These are phyloP conservation scores for Pseudogymnoascus sp. DNA, from an alignment of 2,329 filamentous ascomycete genomes.

Conservation along the genomic window DNA sequence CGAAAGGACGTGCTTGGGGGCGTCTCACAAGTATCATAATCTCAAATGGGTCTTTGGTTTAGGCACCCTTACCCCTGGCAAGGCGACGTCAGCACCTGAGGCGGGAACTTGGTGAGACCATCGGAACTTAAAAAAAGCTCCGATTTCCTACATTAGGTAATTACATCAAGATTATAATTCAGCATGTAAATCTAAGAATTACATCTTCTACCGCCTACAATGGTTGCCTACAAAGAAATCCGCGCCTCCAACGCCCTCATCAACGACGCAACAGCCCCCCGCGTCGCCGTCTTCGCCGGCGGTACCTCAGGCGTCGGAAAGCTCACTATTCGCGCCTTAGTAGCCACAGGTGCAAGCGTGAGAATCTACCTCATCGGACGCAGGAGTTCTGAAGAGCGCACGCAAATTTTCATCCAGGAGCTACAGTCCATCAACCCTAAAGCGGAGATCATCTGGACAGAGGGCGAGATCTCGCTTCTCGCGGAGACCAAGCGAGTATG, in stretches of 20 bases:
- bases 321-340: conserved; percentile 36
- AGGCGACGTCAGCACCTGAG: background rate
- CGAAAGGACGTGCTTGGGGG: too few relatives aligned
- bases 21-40: too few relatives aligned
- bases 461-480: conserved; percentile 39
- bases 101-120: background rate
- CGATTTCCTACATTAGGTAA: background rate
- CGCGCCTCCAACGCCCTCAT: conserved; percentile 11
- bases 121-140: background rate
- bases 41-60: too few relatives aligned
- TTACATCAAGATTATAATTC: background rate
- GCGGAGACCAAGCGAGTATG: conserved; percentile 39
- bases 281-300: conserved; percentile 39
- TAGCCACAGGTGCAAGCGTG: conserved; percentile 30
- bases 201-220: background rate
- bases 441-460: conserved; percentile 33
- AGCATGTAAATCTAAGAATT: background rate
- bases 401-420: conserved; percentile 26
- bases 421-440: conserved; percentile 32
- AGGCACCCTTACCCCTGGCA: too few relatives aligned
- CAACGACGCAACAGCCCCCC: conserved; percentile 10
- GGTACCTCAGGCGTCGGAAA: conserved; percentile 45
- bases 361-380: conserved; percentile 44
- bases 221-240: background rate
- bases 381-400: conserved; percentile 26